A percentile compares a stretch with the other conserved stretches of the same genome.
These are phyloP conservation scores for Calonectria hawksworthii DNA, from an alignment of 2,329 filamentous ascomycete genomes.

Conservation along the genomic window DNA sequence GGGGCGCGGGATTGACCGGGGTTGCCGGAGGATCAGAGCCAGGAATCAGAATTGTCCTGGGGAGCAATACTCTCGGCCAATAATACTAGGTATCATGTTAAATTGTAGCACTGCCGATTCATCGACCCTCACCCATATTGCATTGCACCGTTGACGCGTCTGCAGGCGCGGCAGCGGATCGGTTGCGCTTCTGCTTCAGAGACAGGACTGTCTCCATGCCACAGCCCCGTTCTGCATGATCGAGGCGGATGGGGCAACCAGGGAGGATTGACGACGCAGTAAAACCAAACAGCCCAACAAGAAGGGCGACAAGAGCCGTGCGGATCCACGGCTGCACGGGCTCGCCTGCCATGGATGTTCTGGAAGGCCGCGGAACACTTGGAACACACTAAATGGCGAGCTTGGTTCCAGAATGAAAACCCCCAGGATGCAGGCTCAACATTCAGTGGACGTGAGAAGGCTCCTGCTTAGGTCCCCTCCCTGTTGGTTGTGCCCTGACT, in stretches of 20 bases:
- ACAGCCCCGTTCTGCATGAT: conserved; percentile 35
- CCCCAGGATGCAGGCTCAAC: conserved; percentile 42
- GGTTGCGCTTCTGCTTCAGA: conserved; percentile 17
- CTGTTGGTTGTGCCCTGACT: conserved; percentile 34
- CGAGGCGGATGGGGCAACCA: conserved; percentile 31
- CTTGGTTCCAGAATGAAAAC: conserved; percentile 46
- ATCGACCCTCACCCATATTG: conserved; percentile 14
- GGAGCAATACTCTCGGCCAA: conserved; percentile 42
- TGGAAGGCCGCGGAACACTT: conserved; percentile 46
- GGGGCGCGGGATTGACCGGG: conserved; percentile 29
- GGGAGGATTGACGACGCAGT: conserved; percentile 12
- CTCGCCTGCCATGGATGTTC: conserved; percentile 45
- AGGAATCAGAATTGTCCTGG: conserved; percentile 32
- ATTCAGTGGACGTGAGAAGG: conserved; percentile 43
- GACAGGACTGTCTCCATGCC: conserved; percentile 30
- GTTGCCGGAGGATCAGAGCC: conserved; percentile 36
- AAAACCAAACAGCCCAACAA: conserved; percentile 21
- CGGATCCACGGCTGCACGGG: conserved; percentile 41
- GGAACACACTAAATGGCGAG: conserved; percentile 47
- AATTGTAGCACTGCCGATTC: conserved; percentile 26
- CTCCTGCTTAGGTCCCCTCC: conserved; percentile 27
- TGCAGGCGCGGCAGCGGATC: conserved; percentile 28
- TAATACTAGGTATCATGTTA: conserved; percentile 29
- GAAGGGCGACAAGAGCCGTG: conserved; percentile 40
- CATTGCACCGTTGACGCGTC: conserved; percentile 24